Evolutionary conservation across 176 grass and related monocot species (phyloP).

Genomic region (Pontederia crassipes): DNA sequence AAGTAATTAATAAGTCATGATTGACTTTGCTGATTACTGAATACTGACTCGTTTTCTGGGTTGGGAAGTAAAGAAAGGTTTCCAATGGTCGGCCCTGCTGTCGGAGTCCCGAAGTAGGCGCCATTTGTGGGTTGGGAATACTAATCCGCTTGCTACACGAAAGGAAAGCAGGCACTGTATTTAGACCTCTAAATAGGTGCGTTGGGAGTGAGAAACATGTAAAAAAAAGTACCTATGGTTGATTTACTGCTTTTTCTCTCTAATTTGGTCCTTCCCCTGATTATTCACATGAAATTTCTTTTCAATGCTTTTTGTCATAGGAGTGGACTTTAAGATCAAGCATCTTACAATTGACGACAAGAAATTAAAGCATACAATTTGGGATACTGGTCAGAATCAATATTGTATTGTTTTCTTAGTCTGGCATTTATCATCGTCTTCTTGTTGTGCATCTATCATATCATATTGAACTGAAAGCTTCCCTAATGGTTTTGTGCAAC

Average conservation of each 20-base stretch:
- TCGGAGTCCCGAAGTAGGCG: too few species aligned
- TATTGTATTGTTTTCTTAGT: neutral
- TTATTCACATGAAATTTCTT: constrained; percentile 7
- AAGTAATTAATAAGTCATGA: too few species aligned
- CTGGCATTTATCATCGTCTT: neutral
- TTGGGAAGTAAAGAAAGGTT: too few species aligned
- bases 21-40: too few species aligned
- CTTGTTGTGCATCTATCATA: neutral
- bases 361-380: constrained; percentile 93
- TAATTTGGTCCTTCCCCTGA: neutral
- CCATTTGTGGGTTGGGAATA: too few species aligned
- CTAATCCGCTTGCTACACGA: too few species aligned
- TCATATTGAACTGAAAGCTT: neutral
- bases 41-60: too few species aligned
- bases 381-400: constrained; percentile 72
- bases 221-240: neutral
- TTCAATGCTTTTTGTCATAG: constrained; percentile 23
- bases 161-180: too few species aligned
- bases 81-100: too few species aligned
- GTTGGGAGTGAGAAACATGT: too few species aligned
- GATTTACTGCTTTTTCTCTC: neutral
- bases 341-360: constrained; percentile 56
- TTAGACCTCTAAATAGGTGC: too few species aligned
- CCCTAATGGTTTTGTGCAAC: too few species aligned
- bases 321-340: constrained; percentile 97